Conservation (phyloP, 2,329 filamentous ascomycete species). For the Penicillium sp. region DNA sequence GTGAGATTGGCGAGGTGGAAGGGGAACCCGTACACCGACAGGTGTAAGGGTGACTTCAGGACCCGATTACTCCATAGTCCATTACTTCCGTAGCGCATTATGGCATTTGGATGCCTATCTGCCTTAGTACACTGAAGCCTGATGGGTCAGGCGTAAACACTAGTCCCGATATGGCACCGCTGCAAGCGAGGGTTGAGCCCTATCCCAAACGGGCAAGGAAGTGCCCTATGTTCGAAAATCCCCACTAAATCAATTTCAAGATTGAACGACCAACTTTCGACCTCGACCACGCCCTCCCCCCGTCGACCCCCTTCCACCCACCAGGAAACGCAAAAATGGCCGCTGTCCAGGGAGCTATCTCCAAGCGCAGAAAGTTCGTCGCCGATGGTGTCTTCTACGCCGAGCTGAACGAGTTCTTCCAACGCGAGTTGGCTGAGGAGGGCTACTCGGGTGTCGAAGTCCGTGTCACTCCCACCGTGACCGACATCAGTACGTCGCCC, state of each 20-base stretch:
- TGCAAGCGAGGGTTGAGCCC: constrained; percentile 40
- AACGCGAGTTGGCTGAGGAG: constrained; percentile 99
- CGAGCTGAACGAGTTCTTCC: constrained; percentile 99
- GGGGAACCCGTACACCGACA: no score
- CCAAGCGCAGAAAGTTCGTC: constrained; percentile 65
- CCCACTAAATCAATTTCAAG: constrained; percentile 39
- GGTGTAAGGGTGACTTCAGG: no score
- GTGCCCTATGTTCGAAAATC: constrained; percentile 33
- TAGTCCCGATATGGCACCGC: constrained; percentile 21
- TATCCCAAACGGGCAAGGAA: constrained; percentile 31
- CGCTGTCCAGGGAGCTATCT: constrained; percentile 48
- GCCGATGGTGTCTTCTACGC: constrained; percentile 99
- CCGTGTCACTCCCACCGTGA: constrained; percentile 98
- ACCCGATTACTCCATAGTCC: no score
- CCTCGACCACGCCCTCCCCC: constrained; percentile 32
- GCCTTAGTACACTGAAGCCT: constrained; percentile 9
- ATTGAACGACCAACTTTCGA: constrained; percentile 29
- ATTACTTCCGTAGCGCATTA: no score
- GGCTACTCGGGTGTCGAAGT: constrained; percentile 99
- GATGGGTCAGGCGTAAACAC: constrained; percentile 3
- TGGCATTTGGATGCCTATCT: no score
- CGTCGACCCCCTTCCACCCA: constrained; percentile 33
- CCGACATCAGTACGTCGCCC: constrained; percentile 74
- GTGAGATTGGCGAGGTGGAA: no score
- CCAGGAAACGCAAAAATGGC: constrained; percentile 44